Evolutionary conservation across 169 alveolate genomes (phyloP).

Genomic region (Theileria parva): DNA sequence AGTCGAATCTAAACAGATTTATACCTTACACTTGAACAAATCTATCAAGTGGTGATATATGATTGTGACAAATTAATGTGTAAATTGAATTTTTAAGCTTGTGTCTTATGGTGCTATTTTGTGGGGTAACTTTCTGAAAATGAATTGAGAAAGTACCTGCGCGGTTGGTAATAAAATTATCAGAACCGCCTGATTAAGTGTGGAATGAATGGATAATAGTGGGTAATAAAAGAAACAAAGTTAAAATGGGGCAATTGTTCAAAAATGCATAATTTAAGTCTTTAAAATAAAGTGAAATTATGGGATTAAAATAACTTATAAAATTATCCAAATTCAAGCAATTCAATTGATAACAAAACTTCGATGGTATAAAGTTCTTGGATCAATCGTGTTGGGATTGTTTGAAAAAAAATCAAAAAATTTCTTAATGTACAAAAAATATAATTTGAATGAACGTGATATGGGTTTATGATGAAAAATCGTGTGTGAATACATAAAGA

Average conservation of each 20-base stretch:
- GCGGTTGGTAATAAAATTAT: background rate
- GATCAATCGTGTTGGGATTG: background rate
- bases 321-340: background rate
- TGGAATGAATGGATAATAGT: background rate
- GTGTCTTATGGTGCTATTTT: constrained; percentile 7
- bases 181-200: background rate
- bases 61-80: background rate
- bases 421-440: background rate
- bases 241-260: background rate
- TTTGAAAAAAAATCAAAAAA: background rate
- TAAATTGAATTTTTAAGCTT: background rate
- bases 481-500: background rate
- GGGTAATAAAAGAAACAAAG: background rate
- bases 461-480: background rate
- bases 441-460: background rate
- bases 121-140: constrained; percentile 1
- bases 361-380: background rate
- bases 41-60: background rate
- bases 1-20: background rate
- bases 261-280: background rate
- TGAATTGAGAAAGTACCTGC: background rate
- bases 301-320: background rate
- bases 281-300: background rate
- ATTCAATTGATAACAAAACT: background rate
- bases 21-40: background rate